These are phyloP conservation scores for Ophiostoma ulmi DNA, from an alignment of 2,329 filamentous ascomycete genomes.

Conservation along the genomic window DNA sequence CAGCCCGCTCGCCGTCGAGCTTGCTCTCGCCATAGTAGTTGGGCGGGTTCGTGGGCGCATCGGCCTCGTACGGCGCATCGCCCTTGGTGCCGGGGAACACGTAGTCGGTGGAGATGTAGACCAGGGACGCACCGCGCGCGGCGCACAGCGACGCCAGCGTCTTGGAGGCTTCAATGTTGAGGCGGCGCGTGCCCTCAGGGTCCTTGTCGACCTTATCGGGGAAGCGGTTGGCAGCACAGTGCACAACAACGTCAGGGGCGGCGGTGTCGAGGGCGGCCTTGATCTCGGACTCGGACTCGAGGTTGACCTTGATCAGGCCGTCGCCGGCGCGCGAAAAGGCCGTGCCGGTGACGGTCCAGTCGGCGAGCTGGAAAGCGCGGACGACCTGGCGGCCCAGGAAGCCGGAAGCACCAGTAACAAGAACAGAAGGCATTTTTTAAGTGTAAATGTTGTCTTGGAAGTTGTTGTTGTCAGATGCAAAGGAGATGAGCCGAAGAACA, in stretches of 20 bases:
- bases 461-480: neutral
- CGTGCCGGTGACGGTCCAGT: constrained; percentile 68
- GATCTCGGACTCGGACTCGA: constrained; percentile 45
- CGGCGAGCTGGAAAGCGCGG: constrained; percentile 59
- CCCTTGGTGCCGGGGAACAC: constrained; percentile 69
- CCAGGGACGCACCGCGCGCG: constrained; percentile 55
- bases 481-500: neutral
- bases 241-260: constrained; percentile 72
- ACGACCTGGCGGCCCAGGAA: constrained; percentile 76
- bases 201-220: constrained; percentile 80
- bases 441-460: neutral
- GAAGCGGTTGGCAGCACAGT: constrained; percentile 83
- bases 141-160: constrained; percentile 63
- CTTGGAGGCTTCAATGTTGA: constrained; percentile 70
- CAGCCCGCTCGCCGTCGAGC: constrained; percentile 56
- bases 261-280: constrained; percentile 47
- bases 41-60: constrained; percentile 60
- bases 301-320: constrained; percentile 57
- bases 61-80: constrained; percentile 75
- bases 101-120: constrained; percentile 81
- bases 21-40: constrained; percentile 69
- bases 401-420: constrained; percentile 81
- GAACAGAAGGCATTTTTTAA: constrained; percentile 37
- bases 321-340: constrained; percentile 70
- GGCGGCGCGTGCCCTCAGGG: constrained; percentile 64